Conservation (phyloP, 2,329 filamentous ascomycete genomes). For the Malbranchea cinnamomea region DNA sequence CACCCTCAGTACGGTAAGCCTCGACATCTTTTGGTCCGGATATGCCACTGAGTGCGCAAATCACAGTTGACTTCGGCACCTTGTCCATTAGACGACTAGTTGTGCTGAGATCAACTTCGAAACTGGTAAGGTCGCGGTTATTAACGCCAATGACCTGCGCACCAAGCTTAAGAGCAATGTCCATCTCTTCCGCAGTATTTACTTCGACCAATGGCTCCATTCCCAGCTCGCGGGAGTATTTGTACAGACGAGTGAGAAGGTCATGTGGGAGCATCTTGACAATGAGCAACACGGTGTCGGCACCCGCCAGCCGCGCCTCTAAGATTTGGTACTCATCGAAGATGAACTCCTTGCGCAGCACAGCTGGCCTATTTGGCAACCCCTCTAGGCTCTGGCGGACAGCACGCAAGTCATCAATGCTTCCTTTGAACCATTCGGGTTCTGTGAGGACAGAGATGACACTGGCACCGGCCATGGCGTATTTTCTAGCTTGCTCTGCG, state of each 20-base stretch:
- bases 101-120: constrained; percentile 89
- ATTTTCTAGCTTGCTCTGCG: constrained; percentile 76
- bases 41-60: constrained; percentile 91
- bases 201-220: constrained; percentile 98
- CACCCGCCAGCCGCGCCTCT: constrained; percentile 80
- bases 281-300: constrained; percentile 87
- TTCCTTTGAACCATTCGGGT: constrained; percentile 98
- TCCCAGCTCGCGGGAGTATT: constrained; percentile 74
- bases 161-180: constrained; percentile 68
- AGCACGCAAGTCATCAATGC: constrained; percentile 77
- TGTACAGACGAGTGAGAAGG: constrained; percentile 62
- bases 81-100: constrained; percentile 77
- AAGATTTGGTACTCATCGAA: constrained; percentile 98
- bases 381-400: constrained; percentile 80
- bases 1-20: constrained; percentile 74
- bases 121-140: constrained; percentile 90
- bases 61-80: constrained; percentile 70
- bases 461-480: constrained; percentile 85
- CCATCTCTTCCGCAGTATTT: constrained; percentile 88
- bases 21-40: constrained; percentile 76
- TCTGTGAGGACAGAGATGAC: constrained; percentile 98
- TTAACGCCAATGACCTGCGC: constrained; percentile 92
- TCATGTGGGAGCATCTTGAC: constrained; percentile 89
- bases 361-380: constrained; percentile 81
- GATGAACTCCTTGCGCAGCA: constrained; percentile 90